Base-by-base conservation (phyloP, 805 yeast species). In the Ogataea naganishii region DNA sequence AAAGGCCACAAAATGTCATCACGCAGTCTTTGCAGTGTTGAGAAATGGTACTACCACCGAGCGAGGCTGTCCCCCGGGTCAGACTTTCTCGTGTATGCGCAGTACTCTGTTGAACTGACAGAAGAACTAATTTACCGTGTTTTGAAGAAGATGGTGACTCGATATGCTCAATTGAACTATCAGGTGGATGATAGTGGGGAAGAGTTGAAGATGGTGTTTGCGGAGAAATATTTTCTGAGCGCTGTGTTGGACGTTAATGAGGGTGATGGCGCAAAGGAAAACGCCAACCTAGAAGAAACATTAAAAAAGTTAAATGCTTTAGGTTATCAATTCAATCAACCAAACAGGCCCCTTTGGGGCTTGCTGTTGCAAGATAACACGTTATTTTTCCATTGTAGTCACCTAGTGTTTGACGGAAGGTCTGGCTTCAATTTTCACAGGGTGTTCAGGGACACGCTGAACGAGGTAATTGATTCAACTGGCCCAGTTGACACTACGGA, bases 331-430 rank as follows among this genome's bases (percentile, higher is more conserved):
- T 36, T 13, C 27, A 27, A 10, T n/a, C 17, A 5, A 18, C 30
- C 4, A 20, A 23, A 27, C 18, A 11, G n/a, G 12, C 51, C 53
- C 18, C 12, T 44, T 13, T 51, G 54, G 54, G 37, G 33, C 19
- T 24, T 47, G 6, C 27, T 42, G n/a, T 20, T 40, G 3, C 40
- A 39, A 15, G 23, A 35, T 3, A 32, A 33, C 15, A 33, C 34
- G 3, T 21, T 44, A 20, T 13, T 44, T 7, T 41, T 58, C 21
- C 29, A 28, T 15, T 51, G 47, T 31, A 56, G 57, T 16, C 64
- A 51, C 32, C 17, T 47, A 3, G 33, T 54, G 8, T 47, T 51
- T 24, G 65, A 60, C 38, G 66, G 64, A 3, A 43, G 44, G 11
- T 43, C 59, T 11, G 60, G 56, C 3, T 32, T 34, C 12, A 39